Conservation (phyloP, 257 asterid species). For the Salvia miltiorrhiza region DNA sequence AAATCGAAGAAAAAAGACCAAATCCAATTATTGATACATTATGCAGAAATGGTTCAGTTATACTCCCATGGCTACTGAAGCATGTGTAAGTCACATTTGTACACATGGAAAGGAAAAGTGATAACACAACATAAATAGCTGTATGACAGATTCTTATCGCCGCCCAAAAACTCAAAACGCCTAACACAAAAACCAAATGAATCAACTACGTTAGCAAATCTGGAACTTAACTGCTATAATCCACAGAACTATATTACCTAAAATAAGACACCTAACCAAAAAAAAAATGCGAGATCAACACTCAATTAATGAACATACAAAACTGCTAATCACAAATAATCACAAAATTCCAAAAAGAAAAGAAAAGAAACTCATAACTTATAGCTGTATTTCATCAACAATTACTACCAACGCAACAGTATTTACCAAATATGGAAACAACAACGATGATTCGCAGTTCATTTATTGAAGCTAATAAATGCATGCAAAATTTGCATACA, state of each 20-base stretch:
- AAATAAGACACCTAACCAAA: not conserved
- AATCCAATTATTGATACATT: not conserved
- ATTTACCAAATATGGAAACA: slow-evolving; percentile 26
- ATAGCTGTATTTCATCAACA: slow-evolving; percentile 11
- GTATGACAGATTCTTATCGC: slow-evolving; percentile 17
- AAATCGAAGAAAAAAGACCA: not conserved
- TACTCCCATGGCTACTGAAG: slow-evolving; percentile 15
- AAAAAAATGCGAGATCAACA: slow-evolving; percentile 2
- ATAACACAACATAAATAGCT: slow-evolving; percentile 6
- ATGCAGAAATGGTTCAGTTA: slow-evolving; percentile 13
- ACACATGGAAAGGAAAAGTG: not conserved
- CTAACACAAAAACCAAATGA: not conserved
- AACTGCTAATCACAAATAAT: slow-evolving; percentile 13
- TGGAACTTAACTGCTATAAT: slow-evolving; percentile 15
- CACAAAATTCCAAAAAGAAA: not conserved
- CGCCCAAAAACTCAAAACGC: slow-evolving; percentile 17
- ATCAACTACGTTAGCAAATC: slow-evolving; percentile 1
- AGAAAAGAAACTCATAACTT: not conserved
- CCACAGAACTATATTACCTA: slow-evolving; percentile 9
- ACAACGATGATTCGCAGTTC: slow-evolving; percentile 14
- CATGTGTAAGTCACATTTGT: not conserved
- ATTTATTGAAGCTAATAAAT: slow-evolving; percentile 37
- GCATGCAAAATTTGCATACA: slow-evolving; percentile 16
- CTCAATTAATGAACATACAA: slow-evolving; percentile 20
- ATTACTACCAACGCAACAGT: slow-evolving; percentile 19